phyloP scores from a whole-genome alignment of 148 eudicot genomes.

The Vaccinium myrtillus region DNA sequence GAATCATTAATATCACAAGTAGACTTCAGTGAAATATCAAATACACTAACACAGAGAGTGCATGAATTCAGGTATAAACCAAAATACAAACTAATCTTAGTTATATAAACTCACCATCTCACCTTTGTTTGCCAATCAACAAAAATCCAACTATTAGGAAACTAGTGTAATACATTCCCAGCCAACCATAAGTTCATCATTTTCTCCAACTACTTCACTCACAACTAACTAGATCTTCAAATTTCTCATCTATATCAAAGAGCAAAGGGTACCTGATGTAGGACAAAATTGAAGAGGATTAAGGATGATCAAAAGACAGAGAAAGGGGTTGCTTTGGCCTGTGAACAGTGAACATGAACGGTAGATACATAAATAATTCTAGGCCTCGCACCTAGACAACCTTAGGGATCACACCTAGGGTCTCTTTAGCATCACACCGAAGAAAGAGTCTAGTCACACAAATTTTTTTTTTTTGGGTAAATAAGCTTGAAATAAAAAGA shows the following conservation, averaged over 20 bases:
- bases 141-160: neutral
- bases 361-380: too few species aligned
- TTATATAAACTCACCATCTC: neutral
- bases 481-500: too few species aligned
- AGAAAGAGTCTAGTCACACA: too few species aligned
- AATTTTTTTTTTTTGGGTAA: too few species aligned
- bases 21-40: neutral
- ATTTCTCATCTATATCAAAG: neutral
- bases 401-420: too few species aligned
- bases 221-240: neutral
- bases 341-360: too few species aligned
- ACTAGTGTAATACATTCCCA: neutral
- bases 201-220: neutral
- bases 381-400: too few species aligned
- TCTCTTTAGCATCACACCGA: too few species aligned
- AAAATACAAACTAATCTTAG: too few species aligned
- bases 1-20: neutral
- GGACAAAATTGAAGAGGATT: neutral
- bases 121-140: conserved; percentile 5
- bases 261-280: neutral
- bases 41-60: neutral
- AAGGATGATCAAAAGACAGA: too few species aligned
- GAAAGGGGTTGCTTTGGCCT: too few species aligned
- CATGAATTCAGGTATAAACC: neutral
- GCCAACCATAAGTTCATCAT: neutral